Evolutionary conservation across 2,329 filamentous ascomycete species (phyloP).

Genomic region (Dryadomyces quercus-mongolicae): DNA sequence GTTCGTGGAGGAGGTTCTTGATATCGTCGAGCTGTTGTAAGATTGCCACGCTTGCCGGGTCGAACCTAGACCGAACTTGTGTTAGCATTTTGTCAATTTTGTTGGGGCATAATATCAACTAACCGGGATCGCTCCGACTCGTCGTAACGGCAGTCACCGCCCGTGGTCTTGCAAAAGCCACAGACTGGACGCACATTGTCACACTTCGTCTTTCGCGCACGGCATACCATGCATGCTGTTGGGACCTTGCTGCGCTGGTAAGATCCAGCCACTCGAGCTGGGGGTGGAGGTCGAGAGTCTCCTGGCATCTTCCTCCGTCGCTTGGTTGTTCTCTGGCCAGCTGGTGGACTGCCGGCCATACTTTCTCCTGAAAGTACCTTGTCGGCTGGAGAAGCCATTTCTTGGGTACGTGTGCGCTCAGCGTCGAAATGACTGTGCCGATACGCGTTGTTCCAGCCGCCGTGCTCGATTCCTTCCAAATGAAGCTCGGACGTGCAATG

Average conservation of each 20-base stretch:
- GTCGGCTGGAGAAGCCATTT: too few relatives aligned
- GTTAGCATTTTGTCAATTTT: background rate
- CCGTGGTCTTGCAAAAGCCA: slow-evolving; percentile 22
- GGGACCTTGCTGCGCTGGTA: slow-evolving; percentile 19
- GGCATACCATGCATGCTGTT: slow-evolving; percentile 26
- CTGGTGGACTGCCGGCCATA: background rate
- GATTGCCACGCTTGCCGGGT: slow-evolving; percentile 37
- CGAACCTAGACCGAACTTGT: slow-evolving; percentile 26
- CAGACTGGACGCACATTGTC: slow-evolving; percentile 25
- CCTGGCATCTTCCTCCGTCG: background rate
- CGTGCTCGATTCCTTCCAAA: too few relatives aligned
- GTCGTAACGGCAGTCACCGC: slow-evolving; percentile 23
- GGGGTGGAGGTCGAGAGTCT: background rate
- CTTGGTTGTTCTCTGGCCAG: background rate
- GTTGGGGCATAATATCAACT: background rate
- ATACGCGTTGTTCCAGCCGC: too few relatives aligned
- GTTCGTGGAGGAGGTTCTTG: slow-evolving; percentile 19
- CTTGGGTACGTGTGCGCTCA: too few relatives aligned
- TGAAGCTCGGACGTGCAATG: too few relatives aligned
- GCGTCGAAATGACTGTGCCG: too few relatives aligned
- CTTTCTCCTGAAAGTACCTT: too few relatives aligned
- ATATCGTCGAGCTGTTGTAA: slow-evolving; percentile 31
- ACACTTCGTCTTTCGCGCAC: slow-evolving; percentile 28
- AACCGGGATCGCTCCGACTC: slow-evolving; percentile 23
- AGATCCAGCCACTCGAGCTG: slow-evolving; percentile 2